Percentiles rank a stretch among this genome's conserved stretches.
These are phyloP conservation scores for Ophiostoma novo-ulmi DNA, from an alignment of 2,329 filamentous ascomycete species.

Conservation along the genomic window DNA sequence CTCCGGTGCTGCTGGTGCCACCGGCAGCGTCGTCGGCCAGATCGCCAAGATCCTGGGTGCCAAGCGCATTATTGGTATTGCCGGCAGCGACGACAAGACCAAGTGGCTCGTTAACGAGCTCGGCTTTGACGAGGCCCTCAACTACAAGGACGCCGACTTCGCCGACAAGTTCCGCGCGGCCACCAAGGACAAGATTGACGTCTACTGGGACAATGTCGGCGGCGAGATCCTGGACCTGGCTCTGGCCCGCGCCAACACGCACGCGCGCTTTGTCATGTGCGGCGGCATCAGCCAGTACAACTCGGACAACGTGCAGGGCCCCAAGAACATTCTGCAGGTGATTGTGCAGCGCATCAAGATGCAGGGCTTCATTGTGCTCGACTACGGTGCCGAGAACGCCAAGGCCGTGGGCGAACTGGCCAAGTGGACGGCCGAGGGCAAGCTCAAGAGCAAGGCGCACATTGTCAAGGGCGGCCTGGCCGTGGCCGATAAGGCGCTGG, in stretches of 20 bases:
- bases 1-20: slow-evolving; percentile 61
- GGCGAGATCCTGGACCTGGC: slow-evolving; percentile 65
- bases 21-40: slow-evolving; percentile 61
- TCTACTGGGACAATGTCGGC: slow-evolving; percentile 71
- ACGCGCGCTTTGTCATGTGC: slow-evolving; percentile 65
- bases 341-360: slow-evolving; percentile 48
- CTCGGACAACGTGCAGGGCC: slow-evolving; percentile 49
- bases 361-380: slow-evolving; percentile 68
- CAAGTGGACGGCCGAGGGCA: slow-evolving; percentile 66
- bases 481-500: slow-evolving; percentile 57
- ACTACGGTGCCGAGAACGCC: slow-evolving; percentile 55
- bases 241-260: slow-evolving; percentile 56
- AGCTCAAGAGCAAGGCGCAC: slow-evolving; percentile 65
- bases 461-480: slow-evolving; percentile 64
- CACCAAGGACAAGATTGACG: slow-evolving; percentile 54
- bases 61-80: slow-evolving; percentile 48
- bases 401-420: slow-evolving; percentile 56
- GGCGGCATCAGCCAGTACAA: slow-evolving; percentile 69
- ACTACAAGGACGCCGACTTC: slow-evolving; percentile 64
- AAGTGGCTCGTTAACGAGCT: slow-evolving; percentile 59
- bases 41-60: slow-evolving; percentile 60
- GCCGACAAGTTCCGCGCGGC: slow-evolving; percentile 54
- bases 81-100: slow-evolving; percentile 54
- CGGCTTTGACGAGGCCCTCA: slow-evolving; percentile 62
- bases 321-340: slow-evolving; percentile 38